Evolutionary conservation across 73 alveolate genomes (phyloP).

Genomic region (Paramecium caudatum): DNA sequence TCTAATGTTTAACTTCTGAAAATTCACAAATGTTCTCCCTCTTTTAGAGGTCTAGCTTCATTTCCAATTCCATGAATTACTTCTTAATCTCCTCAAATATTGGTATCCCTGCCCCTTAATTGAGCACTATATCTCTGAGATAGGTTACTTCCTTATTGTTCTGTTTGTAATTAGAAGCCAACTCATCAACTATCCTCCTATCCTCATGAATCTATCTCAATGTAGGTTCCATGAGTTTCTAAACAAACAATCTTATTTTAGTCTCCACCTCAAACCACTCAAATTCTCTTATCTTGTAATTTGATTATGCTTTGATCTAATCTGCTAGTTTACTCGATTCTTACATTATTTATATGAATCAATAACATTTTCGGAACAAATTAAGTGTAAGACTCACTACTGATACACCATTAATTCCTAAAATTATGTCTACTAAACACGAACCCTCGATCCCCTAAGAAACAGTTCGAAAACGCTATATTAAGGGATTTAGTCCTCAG

Average conservation of each 20-base stretch:
- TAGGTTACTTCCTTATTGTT: conserved; percentile 58
- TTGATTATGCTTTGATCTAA: neutral
- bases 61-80: conserved; percentile 19
- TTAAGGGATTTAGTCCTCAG: conserved; percentile 14
- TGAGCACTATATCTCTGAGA: conserved; percentile 57
- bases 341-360: no score
- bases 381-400: neutral
- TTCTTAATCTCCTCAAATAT: conserved; percentile 46
- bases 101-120: conserved; percentile 66
- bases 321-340: conserved; percentile 22
- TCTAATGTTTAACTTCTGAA: neutral
- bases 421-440: neutral
- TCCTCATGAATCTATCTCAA: conserved; percentile 57
- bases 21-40: conserved; percentile 1
- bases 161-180: neutral
- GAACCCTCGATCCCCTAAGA: neutral
- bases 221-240: conserved; percentile 66
- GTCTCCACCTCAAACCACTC: conserved; percentile 77
- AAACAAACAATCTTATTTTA: conserved; percentile 67
- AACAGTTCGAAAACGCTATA: conserved; percentile 25
- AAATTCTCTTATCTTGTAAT: conserved; percentile 68
- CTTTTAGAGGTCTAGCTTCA: conserved; percentile 12
- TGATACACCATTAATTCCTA: conserved; percentile 27
- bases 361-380: neutral
- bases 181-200: conserved; percentile 62